Percentiles rank a stretch among this genome's conserved stretches.
phyloP scores from a whole-genome alignment of 345 rosid genomes.

The Sonneratia alba region DNA sequence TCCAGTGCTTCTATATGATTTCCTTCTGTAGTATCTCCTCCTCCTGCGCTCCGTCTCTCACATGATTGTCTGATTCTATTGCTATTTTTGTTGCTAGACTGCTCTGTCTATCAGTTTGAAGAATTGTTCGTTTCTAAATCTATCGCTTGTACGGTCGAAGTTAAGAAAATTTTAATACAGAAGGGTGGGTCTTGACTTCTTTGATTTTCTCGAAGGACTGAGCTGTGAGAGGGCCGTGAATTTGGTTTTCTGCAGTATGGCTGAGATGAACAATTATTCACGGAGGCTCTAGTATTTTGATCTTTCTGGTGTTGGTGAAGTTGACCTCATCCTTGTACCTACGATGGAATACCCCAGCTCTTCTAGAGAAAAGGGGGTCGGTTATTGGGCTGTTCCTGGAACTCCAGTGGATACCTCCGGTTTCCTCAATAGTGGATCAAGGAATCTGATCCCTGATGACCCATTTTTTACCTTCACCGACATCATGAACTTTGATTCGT shows the following conservation, averaged over 20 bases:
- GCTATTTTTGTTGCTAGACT: conserved; percentile 1
- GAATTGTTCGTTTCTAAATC: background rate
- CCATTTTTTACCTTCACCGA: conserved; percentile 38
- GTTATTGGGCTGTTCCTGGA: conserved; percentile 31
- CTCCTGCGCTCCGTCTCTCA: background rate
- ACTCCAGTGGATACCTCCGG: conserved; percentile 34
- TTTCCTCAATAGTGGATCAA: conserved; percentile 12
- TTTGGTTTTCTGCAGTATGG: background rate
- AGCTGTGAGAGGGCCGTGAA: background rate
- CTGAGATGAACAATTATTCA: background rate
- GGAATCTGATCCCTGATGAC: conserved; percentile 37
- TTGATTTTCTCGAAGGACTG: background rate
- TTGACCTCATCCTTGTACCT: background rate
- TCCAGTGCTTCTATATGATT: background rate
- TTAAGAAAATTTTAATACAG: background rate
- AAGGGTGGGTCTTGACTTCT: background rate
- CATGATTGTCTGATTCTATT: background rate
- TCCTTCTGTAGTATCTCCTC: conserved; percentile 3
- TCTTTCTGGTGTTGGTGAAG: conserved; percentile 7
- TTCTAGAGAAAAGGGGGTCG: conserved; percentile 40
- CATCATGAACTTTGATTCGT: conserved; percentile 50
- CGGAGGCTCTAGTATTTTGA: conserved; percentile 15
- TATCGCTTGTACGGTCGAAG: background rate
- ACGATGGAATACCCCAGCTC: conserved; percentile 54
- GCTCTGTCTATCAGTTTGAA: background rate